Evolutionary conservation across 768 basidiomycete species (phyloP), one percentile per base, ranked within the genome.

Genomic region (Auricularia auricula-judae): DNA sequence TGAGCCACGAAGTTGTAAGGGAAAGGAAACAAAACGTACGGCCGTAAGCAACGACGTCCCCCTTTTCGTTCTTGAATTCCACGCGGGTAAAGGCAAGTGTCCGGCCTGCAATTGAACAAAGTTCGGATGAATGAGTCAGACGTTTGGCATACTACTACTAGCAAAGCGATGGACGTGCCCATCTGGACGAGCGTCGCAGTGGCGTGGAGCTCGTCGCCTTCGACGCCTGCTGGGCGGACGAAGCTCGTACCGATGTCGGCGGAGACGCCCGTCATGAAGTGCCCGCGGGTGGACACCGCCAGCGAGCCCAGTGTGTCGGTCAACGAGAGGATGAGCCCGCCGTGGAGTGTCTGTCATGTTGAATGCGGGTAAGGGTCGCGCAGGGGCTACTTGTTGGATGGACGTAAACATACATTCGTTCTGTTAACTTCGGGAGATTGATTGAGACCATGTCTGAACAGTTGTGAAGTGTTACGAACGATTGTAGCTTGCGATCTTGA

Each of bases 231-330:
- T 21, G 88, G 89, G 39, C 85, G 84, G 65, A 92, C 83, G 67
- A 92, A 93, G 1, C 88, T 88, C 0, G 90, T 76, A 33, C 76
- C 86, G 67, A 93, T 84, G 71, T 93, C 91, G 3, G 89, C 90
- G 2, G 89, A 91, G 10, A 93, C 90, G 16, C 91, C 90, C 0
- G 91, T 93, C 90, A 91, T 91, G 70, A 77, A 93, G 8, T 91
- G 86, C 2, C 91, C 91, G 67, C 86, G 86, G 14, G 86, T 82
- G 1, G 90, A 88, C 33, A 93, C 83, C n/a, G 87, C 90, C 18
- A 93, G 81, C 1, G 91, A 92, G 3, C 91, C 91, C 18, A 93
- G 74, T 14, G 90, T 91, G 73, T 93, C 91, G 3, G 91, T 92
- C 36, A 93, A 76, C 8, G 91, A 90, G 71, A 89, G 73, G 67